Base-by-base conservation (phyloP, 345 rosid species). In the Theobroma cacao region DNA sequence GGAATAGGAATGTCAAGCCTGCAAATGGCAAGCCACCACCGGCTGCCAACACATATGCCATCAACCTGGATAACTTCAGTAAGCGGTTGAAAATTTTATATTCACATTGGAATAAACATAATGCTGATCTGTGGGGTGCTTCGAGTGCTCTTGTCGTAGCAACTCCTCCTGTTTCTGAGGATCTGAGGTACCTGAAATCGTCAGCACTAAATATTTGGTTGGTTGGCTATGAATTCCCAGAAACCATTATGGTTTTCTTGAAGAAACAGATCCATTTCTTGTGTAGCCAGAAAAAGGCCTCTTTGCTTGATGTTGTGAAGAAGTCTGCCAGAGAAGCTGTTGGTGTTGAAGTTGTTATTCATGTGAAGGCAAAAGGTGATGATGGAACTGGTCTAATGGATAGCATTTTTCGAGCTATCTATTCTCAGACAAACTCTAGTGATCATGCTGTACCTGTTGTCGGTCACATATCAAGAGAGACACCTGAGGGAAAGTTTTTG, bases 161-260 rank as follows among this genome's bases (percentile, higher is more conserved):
- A 31, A 83, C 89, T 1, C 89, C 91, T 15, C 88, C 87, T 0
- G 75, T 77, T 77, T 85, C 86, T 0, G 88, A 85, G 10, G 89
- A 86, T 77, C 48, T 83, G 78, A 82, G 89, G 45, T 88, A 88
- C 47, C 73, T 86, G 43, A 86, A 88, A 72, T 88, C 91, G 30
- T 86, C 89, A 0, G 89, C 91, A 0, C 76, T 88, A 74, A 86
- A 86, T 36, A 76, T 83, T 15, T 88, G 91, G 88, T 77, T 88
- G 74, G 31, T 85, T 55, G 89, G 89, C 20, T 85, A 85, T 53
- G 91, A 88, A 81, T 88, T 88, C 58, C 89, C 89, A 0, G 89
- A 86, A 75, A 88, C 91, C 3, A 83, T 86, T 18, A 88, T 88
- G 87, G 87, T 88, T 78, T 88, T 86, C 77, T 40, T 75, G 80